phyloP scores from a whole-genome alignment of 805 yeast genomes.

The Wickerhamomyces bisporus region DNA sequence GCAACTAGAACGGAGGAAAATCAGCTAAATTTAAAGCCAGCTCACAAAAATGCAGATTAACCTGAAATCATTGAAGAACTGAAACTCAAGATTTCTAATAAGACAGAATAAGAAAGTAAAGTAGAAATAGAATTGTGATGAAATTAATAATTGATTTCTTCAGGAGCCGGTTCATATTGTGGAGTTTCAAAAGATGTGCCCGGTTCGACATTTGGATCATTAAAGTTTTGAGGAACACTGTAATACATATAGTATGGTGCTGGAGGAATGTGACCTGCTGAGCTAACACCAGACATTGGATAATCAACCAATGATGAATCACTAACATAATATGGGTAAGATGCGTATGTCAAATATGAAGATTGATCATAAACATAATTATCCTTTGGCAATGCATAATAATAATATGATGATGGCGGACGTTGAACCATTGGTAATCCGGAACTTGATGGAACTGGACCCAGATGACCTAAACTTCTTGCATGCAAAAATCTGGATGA shows the following conservation, averaged over 20 bases:
- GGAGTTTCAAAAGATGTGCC: constrained; percentile 5
- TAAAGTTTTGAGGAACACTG: constrained; percentile 20
- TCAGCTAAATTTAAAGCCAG: no score
- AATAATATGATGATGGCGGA: constrained; percentile 26
- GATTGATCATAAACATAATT: constrained; percentile 24
- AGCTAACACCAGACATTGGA: constrained; percentile 10
- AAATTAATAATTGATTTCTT: constrained; percentile 8
- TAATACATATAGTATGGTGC: constrained; percentile 28
- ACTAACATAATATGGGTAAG: constrained; percentile 22
- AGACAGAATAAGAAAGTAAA: background rate
- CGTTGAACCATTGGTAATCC: constrained; percentile 6
- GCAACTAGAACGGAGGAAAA: no score
- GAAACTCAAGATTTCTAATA: no score
- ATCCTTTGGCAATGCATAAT: constrained; percentile 28
- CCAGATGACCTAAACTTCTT: constrained; percentile 10
- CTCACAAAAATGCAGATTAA: no score
- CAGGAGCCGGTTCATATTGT: constrained; percentile 1
- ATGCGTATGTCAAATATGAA: constrained; percentile 17
- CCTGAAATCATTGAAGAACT: background rate
- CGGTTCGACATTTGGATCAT: constrained; percentile 6
- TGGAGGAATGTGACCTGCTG: constrained; percentile 16
- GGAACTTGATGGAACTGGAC: constrained; percentile 8
- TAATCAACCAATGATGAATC: constrained; percentile 18
- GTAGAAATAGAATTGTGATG: background rate
- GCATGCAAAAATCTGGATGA: constrained; percentile 10